Conservation (phyloP, 202 grass and related monocot genomes). For the Schoenoplectus tabernaemontani region DNA sequence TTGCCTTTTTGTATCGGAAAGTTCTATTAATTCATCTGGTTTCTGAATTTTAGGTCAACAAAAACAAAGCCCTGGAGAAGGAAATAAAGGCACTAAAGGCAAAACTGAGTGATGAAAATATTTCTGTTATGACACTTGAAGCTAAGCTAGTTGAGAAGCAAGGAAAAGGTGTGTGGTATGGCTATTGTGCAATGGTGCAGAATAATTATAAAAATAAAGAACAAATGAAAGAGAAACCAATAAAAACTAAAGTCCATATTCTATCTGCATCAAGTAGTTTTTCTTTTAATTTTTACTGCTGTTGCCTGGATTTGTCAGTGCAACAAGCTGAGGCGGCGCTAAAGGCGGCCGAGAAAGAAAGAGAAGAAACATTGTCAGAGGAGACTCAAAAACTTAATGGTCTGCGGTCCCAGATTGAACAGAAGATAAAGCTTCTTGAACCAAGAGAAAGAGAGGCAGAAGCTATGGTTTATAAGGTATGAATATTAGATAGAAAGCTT, state of each 20-base stretch:
- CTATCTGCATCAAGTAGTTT: slow-evolving; percentile 9
- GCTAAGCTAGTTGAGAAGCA: slow-evolving; percentile 50
- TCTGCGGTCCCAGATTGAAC: slow-evolving; percentile 51
- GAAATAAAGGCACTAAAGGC: slow-evolving; percentile 60
- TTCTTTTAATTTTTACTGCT: not conserved
- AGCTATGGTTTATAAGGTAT: slow-evolving; percentile 44
- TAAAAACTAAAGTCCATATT: not conserved
- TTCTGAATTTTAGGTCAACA: slow-evolving; percentile 35
- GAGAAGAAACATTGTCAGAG: slow-evolving; percentile 38
- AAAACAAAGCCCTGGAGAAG: slow-evolving; percentile 70
- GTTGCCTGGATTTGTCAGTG: slow-evolving; percentile 32
- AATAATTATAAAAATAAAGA: too few species aligned
- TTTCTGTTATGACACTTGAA: slow-evolving; percentile 35
- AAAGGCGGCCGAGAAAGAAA: slow-evolving; percentile 52
- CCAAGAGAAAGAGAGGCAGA: slow-evolving; percentile 51
- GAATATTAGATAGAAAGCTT: not conserved
- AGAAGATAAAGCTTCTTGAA: slow-evolving; percentile 44
- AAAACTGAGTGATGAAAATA: slow-evolving; percentile 46
- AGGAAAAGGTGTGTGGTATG: slow-evolving; percentile 53
- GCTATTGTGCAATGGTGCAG: not conserved
- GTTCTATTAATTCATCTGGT: not conserved
- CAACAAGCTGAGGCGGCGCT: slow-evolving; percentile 37
- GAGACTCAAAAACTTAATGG: slow-evolving; percentile 44
- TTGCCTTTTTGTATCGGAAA: not conserved
- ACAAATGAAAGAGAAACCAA: too few species aligned